Percentiles rank a stretch among this genome's conserved stretches.
Evolutionary conservation across 768 basidiomycete genomes (phyloP).

Genomic region (Pleurotus djamor): DNA sequence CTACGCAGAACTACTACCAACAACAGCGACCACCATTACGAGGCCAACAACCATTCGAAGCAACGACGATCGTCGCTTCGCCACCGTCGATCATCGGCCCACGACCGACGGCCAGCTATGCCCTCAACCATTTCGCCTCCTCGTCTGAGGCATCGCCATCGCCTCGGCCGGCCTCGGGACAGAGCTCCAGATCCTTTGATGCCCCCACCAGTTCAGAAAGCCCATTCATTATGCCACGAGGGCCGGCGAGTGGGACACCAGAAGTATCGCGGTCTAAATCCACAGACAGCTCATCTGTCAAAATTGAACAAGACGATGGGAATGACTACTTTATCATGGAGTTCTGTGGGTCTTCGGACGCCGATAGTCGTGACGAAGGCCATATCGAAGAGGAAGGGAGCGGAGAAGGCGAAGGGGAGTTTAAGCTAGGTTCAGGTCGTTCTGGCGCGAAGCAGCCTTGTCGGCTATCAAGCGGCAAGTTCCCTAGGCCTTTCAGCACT

Average conservation of each 20-base stretch:
- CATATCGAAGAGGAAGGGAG: not conserved
- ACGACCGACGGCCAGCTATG: too few species aligned
- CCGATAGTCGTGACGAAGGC: not conserved
- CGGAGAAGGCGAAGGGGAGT: too few species aligned
- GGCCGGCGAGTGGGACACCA: not conserved
- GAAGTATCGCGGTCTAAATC: not conserved
- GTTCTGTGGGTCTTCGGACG: not conserved
- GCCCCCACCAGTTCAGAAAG: too few species aligned
- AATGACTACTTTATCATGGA: not conserved
- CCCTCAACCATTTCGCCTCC: too few species aligned
- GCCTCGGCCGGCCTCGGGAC: conserved; percentile 5
- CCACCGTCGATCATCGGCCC: not conserved
- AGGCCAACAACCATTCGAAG: not conserved
- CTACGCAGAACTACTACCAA: too few species aligned
- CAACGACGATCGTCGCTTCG: not conserved
- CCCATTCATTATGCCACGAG: not conserved
- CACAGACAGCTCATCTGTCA: conserved; percentile 20
- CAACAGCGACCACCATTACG: too few species aligned
- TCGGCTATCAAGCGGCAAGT: not conserved
- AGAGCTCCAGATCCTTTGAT: not conserved
- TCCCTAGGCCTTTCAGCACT: not conserved
- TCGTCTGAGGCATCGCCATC: not conserved
- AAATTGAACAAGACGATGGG: conserved; percentile 14
- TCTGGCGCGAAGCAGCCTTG: not conserved
- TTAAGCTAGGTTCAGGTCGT: too few species aligned